A percentile compares a stretch with the other conserved stretches of the same genome.
Evolutionary conservation across 305 asterid species (phyloP).

Genomic region (Fraxinus paxiana): DNA sequence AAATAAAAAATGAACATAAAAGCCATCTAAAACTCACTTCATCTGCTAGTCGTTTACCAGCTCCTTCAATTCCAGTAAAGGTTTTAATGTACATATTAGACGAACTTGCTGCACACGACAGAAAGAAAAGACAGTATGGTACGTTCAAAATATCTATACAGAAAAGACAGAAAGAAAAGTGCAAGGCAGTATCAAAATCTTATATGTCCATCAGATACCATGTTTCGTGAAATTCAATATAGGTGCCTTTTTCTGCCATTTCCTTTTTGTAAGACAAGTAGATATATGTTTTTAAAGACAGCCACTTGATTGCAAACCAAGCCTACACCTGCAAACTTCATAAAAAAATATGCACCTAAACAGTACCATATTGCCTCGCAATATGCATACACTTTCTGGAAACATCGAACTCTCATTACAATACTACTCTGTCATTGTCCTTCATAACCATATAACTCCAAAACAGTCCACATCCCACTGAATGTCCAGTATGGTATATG

Average conservation of each 20-base stretch:
- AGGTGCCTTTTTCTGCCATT: not conserved
- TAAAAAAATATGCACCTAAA: not conserved
- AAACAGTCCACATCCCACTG: not conserved
- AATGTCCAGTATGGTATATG: not conserved
- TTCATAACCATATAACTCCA: not conserved
- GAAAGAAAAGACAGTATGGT: no score
- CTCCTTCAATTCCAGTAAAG: constrained; percentile 82
- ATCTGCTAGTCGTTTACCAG: constrained; percentile 92
- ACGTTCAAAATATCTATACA: not conserved
- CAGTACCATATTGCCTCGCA: not conserved
- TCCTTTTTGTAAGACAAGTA: not conserved
- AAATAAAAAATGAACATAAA: constrained; percentile 3
- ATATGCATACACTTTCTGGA: not conserved
- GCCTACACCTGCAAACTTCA: not conserved
- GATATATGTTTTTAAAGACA: not conserved
- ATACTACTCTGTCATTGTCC: not conserved
- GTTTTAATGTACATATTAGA: constrained; percentile 83
- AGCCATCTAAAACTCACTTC: constrained; percentile 59
- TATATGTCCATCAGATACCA: not conserved
- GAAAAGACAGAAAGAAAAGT: not conserved
- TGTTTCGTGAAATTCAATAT: not conserved
- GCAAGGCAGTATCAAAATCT: not conserved
- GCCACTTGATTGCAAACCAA: not conserved
- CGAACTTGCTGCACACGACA: constrained; percentile 68
- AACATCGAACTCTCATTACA: not conserved